A percentile compares a stretch with the other conserved stretches of the same genome.
Evolutionary conservation across 345 rosid species (phyloP).

Genomic region (Moricandia arvensis): DNA sequence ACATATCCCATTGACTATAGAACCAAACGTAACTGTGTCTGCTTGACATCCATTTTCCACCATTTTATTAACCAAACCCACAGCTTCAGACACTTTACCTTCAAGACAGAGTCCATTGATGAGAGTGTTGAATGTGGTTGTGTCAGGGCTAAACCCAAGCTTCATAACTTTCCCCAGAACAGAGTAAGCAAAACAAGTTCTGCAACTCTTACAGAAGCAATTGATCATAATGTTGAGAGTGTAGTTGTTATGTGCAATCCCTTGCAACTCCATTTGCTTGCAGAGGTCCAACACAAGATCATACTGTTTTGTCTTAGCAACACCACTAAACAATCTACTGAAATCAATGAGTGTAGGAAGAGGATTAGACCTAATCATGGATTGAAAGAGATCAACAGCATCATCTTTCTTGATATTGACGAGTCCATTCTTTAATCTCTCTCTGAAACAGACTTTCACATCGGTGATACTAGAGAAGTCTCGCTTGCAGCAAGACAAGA

Average conservation of each 20-base stretch:
- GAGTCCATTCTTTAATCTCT: conserved; percentile 6
- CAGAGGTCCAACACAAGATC: not conserved
- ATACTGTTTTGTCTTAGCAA: not conserved
- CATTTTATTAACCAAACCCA: conserved; percentile 1
- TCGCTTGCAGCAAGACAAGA: not conserved
- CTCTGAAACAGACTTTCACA: not conserved
- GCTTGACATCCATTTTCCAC: conserved; percentile 12
- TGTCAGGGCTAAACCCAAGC: conserved; percentile 12
- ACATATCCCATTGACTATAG: conserved; percentile 16
- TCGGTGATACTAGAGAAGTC: conserved; percentile 2
- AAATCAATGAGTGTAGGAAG: not conserved
- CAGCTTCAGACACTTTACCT: conserved; percentile 19
- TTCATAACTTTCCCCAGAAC: conserved; percentile 17
- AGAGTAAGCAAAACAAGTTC: conserved; percentile 4
- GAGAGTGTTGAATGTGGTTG: conserved; percentile 11
- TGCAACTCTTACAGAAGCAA: conserved; percentile 1
- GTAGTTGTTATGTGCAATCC: conserved; percentile 7
- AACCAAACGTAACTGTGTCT: conserved; percentile 6
- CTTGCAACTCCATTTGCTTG: not conserved
- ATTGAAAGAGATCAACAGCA: not conserved
- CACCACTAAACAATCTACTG: not conserved
- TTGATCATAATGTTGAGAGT: not conserved
- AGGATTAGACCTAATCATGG: not conserved
- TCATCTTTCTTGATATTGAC: not conserved
- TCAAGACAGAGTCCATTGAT: conserved; percentile 20